These are phyloP conservation scores for Rhizopus sp. DNA, from an alignment of 371 early-diverging fungal species.

Conservation along the genomic window DNA sequence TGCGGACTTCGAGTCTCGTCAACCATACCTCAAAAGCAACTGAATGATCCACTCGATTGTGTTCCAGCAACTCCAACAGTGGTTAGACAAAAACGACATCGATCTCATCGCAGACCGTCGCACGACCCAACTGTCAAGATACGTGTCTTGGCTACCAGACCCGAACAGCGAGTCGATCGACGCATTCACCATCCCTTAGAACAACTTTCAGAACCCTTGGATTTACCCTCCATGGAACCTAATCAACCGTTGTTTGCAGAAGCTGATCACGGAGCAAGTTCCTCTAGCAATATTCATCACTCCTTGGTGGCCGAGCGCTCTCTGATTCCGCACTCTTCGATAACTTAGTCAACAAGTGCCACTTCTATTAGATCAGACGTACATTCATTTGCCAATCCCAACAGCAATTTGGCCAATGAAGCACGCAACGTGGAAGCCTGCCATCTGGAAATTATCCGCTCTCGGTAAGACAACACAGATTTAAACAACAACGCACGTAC, in stretches of 20 bases:
- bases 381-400: conserved; percentile 30
- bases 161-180: conserved; percentile 13
- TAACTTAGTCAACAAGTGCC: conserved; percentile 8
- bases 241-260: conserved; percentile 6
- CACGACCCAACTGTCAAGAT: conserved; percentile 15
- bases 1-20: conserved; percentile 18
- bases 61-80: conserved; percentile 10
- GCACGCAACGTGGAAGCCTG: background rate
- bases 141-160: conserved; percentile 27
- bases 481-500: background rate
- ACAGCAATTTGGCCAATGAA: conserved; percentile 8
- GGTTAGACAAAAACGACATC: conserved; percentile 10
- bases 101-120: conserved; percentile 28
- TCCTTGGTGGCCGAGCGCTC: conserved; percentile 13
- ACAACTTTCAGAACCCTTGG: background rate
- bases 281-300: conserved; percentile 10
- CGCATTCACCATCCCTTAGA: conserved; percentile 12
- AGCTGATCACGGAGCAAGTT: conserved; percentile 9
- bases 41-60: conserved; percentile 5
- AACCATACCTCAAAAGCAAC: conserved; percentile 6
- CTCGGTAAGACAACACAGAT: background rate
- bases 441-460: conserved; percentile 7
- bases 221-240: conserved; percentile 20
- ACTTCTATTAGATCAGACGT: conserved; percentile 15
- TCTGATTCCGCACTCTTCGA: conserved; percentile 34